phyloP scores from a whole-genome alignment of 2,329 filamentous ascomycete genomes.

The Hansfordia pulvinata region DNA sequence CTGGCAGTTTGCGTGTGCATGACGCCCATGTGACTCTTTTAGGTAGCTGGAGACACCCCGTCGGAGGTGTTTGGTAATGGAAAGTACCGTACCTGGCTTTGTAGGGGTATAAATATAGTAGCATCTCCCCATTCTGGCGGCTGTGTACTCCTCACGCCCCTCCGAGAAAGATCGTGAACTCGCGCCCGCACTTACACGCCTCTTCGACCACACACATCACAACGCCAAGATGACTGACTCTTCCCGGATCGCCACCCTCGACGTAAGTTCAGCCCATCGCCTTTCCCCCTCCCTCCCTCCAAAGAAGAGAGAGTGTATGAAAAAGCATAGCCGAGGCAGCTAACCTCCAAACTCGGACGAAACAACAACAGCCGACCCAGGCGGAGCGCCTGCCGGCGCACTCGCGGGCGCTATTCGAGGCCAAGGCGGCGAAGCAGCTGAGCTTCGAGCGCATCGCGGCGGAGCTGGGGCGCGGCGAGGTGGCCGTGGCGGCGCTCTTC shows the following conservation, averaged over 20 bases:
- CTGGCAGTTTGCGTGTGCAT: too few relatives aligned
- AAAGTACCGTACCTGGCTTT: neutral
- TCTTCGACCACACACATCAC: too few relatives aligned
- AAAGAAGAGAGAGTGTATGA: too few relatives aligned
- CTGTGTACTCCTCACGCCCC: too few relatives aligned
- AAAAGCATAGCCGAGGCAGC: neutral
- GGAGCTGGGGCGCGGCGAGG: conserved; percentile 64
- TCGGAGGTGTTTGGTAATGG: neutral
- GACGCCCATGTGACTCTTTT: conserved; percentile 2
- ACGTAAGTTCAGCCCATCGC: conserved; percentile 8
- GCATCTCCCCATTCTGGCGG: too few relatives aligned
- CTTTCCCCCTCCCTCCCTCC: too few relatives aligned
- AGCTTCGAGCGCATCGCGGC: conserved; percentile 69
- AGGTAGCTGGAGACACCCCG: too few relatives aligned
- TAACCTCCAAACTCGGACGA: too few relatives aligned
- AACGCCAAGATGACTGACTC: conserved; percentile 3
- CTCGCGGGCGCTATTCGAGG: conserved; percentile 62
- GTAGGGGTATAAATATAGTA: neutral
- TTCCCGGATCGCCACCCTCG: conserved; percentile 13
- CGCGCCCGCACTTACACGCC: too few relatives aligned
- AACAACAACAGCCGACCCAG: conserved; percentile 45
- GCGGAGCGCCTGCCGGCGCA: conserved; percentile 56
- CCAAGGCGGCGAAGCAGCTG: conserved; percentile 62
- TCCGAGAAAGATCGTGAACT: too few relatives aligned
- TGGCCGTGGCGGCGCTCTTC: conserved; percentile 78